These are phyloP conservation scores for Taxillus chinensis DNA, from an alignment of 164 flowering plant genomes.

Conservation along the genomic window DNA sequence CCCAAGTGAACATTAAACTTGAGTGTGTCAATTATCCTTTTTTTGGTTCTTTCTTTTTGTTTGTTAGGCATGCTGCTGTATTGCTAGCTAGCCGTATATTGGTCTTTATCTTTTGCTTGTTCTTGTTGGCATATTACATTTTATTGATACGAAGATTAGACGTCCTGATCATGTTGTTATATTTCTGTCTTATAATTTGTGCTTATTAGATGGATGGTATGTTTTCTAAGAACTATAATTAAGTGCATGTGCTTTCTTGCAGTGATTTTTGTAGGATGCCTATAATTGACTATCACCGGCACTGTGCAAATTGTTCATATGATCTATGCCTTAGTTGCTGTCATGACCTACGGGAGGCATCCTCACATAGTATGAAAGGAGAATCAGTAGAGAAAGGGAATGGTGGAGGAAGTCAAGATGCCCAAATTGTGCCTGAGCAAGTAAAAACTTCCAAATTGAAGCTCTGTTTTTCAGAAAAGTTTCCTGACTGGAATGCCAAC, in stretches of 20 bases:
- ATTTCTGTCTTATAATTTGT: not conserved
- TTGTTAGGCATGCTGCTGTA: too few species aligned
- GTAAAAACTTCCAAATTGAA: conserved; percentile 18
- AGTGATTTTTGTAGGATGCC: conserved; percentile 83
- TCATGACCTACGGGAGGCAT: conserved; percentile 60
- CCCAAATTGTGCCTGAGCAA: conserved; percentile 12
- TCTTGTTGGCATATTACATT: too few species aligned
- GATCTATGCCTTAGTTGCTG: conserved; percentile 89
- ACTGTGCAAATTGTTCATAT: conserved; percentile 72
- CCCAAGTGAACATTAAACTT: too few species aligned
- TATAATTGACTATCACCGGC: conserved; percentile 87
- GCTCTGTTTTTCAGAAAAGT: conserved; percentile 22
- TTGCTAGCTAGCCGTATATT: too few species aligned
- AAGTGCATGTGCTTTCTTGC: conserved; percentile 15
- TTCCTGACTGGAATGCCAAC: conserved; percentile 64
- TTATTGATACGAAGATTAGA: not conserved
- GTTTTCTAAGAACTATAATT: not conserved
- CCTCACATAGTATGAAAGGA: conserved; percentile 13
- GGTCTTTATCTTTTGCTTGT: too few species aligned
- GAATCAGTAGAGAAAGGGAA: conserved; percentile 18
- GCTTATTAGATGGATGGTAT: not conserved
- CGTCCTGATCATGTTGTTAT: not conserved
- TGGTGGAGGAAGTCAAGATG: conserved; percentile 22
- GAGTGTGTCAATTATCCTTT: too few species aligned
- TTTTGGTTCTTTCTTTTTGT: too few species aligned